Evolutionary conservation across 371 early-diverging fungal species (phyloP), one percentile per base, ranked within the genome.

Genomic region (Rhizopus stolonifer): DNA sequence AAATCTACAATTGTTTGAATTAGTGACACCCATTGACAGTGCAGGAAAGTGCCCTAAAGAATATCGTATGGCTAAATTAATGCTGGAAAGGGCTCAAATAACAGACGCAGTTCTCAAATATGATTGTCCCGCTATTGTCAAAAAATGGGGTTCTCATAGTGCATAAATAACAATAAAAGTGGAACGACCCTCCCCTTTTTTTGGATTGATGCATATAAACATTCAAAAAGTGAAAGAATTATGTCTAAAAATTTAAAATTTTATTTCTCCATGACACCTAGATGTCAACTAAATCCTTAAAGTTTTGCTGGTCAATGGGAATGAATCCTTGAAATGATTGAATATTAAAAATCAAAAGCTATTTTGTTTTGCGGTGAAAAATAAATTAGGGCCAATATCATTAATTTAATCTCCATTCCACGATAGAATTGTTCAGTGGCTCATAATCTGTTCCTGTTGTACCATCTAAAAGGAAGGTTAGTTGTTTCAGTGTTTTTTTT

Each of bases 31-130:
- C 0, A 64, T 77, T 8, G 84, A 87, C 21, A 70, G 71, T 13
- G 66, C 65, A 8, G 80, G 78, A 7, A 78, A 84, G 36, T 86
- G 87, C 23, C 92, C 92, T 5, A 91, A 91, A 51, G 92, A 92
- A 64, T 91, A 86, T 58, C 78, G 89, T 21, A 92, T 93, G 93
- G 78, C 83, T 52, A 86, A 84, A 52, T 59, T 87, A 9, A 79
- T 88, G 82, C 58, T 94, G 29, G 87, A 90, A 49, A 76, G 83
- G 0, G 74, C 67, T 10, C 88, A 91, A 64, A 84, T 93, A 17
- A 67, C 76, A 26, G 85, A 86, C 29, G 75, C 77, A 6, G 82
- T 85, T 7, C 58, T 72, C 19, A 79, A 79, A 49, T 80, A 80
- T 49, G 70, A 82, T 40, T 82, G 82, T 46, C 80, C 84, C 17